A percentile compares a stretch with the other conserved stretches of the same genome.
phyloP scores from a whole-genome alignment of 192 early-diverging fungal species.

The Dissophora globulifera region DNA sequence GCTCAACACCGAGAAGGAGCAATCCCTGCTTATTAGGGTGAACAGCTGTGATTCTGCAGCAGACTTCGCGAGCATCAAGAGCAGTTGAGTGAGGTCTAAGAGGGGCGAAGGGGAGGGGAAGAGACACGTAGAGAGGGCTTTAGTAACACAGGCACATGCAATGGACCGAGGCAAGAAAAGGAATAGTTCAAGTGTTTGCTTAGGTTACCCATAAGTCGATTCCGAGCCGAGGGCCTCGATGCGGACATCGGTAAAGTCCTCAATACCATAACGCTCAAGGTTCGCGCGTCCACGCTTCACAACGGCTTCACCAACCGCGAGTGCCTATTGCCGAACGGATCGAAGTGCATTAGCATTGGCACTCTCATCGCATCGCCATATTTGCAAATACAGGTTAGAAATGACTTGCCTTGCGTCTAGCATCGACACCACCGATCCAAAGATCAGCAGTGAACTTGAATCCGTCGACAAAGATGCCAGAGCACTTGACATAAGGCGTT shows the following conservation, averaged over 20 bases:
- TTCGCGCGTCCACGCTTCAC: conserved; percentile 57
- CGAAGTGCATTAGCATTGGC: neutral
- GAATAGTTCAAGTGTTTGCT: neutral
- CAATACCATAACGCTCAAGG: conserved; percentile 56
- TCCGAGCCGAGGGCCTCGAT: conserved; percentile 71
- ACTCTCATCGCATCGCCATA: neutral
- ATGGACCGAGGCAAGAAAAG: too few species aligned
- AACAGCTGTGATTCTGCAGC: conserved; percentile 50
- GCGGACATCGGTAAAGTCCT: conserved; percentile 62
- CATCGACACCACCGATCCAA: conserved; percentile 70
- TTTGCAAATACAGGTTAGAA: neutral
- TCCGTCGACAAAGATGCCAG: conserved; percentile 69
- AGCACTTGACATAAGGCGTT: conserved; percentile 68
- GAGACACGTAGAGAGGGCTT: too few species aligned
- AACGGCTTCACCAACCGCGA: conserved; percentile 67
- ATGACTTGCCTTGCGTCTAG: conserved; percentile 59
- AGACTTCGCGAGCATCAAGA: conserved; percentile 43
- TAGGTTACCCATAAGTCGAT: conserved; percentile 66
- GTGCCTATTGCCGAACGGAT: conserved; percentile 41
- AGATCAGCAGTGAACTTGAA: conserved; percentile 69
- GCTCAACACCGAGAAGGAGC: conserved; percentile 40
- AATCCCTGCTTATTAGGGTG: conserved; percentile 42
- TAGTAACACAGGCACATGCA: too few species aligned
- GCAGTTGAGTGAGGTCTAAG: conserved; percentile 35
- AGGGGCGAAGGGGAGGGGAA: too few species aligned